Percentiles rank a stretch among this genome's conserved stretches.
These are phyloP conservation scores for Mytilinidion resinicola DNA, from an alignment of 495 filamentous ascomycete genomes.

Conservation along the genomic window DNA sequence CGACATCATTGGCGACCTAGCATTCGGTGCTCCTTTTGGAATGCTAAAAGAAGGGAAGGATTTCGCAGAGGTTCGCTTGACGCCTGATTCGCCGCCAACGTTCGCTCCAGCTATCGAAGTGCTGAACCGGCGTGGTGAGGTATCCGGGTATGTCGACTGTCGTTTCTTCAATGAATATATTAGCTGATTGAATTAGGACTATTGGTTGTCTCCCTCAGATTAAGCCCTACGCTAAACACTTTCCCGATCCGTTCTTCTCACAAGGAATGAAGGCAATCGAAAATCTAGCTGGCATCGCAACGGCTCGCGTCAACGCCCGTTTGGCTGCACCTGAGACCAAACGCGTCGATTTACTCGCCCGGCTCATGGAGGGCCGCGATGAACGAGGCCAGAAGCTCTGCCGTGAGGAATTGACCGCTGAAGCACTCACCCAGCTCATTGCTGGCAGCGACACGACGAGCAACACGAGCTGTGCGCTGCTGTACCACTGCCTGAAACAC, in stretches of 20 bases:
- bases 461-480: conserved; percentile 81
- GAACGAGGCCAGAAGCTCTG: conserved; percentile 66
- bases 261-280: conserved; percentile 57
- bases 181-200: conserved; percentile 32
- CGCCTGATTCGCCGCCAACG: conserved; percentile 46
- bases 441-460: conserved; percentile 86
- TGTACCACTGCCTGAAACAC: conserved; percentile 67
- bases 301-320: conserved; percentile 70
- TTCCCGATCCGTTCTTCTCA: conserved; percentile 64
- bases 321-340: conserved; percentile 57
- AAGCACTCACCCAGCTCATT: conserved; percentile 85
- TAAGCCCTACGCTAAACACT: conserved; percentile 58
- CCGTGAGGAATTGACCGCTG: conserved; percentile 74
- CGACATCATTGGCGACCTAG: conserved; percentile 79
- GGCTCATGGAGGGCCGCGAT: conserved; percentile 83
- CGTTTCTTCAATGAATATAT: background rate
- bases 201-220: conserved; percentile 55
- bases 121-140: conserved; percentile 62
- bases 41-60: conserved; percentile 56
- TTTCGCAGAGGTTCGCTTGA: conserved; percentile 55
- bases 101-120: conserved; percentile 65
- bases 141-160: conserved; percentile 42
- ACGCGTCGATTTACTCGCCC: conserved; percentile 74
- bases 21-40: conserved; percentile 41
- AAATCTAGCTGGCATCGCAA: conserved; percentile 64